Percentiles rank a stretch among this genome's conserved stretches.
Evolutionary conservation across 2,329 filamentous ascomycete genomes (phyloP).

Genomic region (Nigrospora sphaerica): DNA sequence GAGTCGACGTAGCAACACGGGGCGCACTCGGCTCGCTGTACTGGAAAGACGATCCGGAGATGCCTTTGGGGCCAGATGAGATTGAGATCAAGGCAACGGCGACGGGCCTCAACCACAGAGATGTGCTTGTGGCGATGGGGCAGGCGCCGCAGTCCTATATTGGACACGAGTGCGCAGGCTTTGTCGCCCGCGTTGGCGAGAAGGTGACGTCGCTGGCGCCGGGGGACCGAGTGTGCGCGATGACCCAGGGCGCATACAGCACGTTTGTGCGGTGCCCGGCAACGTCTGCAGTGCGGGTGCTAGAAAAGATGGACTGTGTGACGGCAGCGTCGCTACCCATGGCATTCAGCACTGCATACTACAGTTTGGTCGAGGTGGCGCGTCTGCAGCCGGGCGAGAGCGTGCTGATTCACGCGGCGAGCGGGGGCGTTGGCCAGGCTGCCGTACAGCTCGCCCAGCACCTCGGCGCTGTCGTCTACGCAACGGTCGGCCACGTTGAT

Average conservation of each 20-base stretch:
- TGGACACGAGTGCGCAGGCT: slow-evolving; percentile 1
- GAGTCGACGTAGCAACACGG: slow-evolving; percentile 2
- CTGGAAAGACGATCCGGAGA: slow-evolving; percentile 7
- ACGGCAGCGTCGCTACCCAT: slow-evolving; percentile 4
- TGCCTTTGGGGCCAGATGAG: slow-evolving; percentile 24
- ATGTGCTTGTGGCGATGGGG: slow-evolving; percentile 17
- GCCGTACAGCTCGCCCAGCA: slow-evolving; percentile 5
- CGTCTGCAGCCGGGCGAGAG: slow-evolving; percentile 1
- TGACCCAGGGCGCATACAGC: slow-evolving; percentile 28
- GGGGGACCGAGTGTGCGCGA: slow-evolving; percentile 23
- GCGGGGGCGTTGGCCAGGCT: slow-evolving; percentile 5
- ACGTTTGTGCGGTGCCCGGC: slow-evolving; percentile 18
- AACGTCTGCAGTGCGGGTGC: slow-evolving; percentile 19
- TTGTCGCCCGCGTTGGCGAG: slow-evolving; percentile 4
- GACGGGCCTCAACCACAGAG: slow-evolving; percentile 18
- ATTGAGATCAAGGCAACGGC: slow-evolving; percentile 20
- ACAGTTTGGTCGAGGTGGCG: slow-evolving; percentile 4
- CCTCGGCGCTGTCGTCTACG: slow-evolving; percentile 4
- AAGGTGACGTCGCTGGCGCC: slow-evolving; percentile 10
- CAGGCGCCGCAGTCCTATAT: not conserved
- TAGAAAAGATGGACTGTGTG: slow-evolving; percentile 14
- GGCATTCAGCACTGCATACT: slow-evolving; percentile 6
- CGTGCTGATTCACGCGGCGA: slow-evolving; percentile 7
- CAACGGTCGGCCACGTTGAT: slow-evolving; percentile 2
- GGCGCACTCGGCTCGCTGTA: slow-evolving; percentile 9